A percentile compares a stretch with the other conserved stretches of the same genome.
phyloP scores from a whole-genome alignment of 2,329 filamentous ascomycete species.

The Incumbomyces delicatus region DNA sequence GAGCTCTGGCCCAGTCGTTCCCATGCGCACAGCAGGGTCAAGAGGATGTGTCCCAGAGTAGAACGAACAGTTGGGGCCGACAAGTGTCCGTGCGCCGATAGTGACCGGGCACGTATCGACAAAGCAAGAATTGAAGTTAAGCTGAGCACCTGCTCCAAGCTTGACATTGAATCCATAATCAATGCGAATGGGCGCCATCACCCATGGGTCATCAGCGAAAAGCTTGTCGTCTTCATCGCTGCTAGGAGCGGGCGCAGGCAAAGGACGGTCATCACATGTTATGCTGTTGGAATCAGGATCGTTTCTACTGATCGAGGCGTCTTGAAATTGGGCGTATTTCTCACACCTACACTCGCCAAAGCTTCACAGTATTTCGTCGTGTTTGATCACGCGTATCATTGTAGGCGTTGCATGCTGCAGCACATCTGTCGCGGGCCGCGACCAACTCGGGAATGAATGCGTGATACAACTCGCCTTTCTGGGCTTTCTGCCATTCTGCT shows the following conservation, averaged over 20 bases:
- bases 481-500: constrained; percentile 41
- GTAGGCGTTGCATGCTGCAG: constrained; percentile 51
- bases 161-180: constrained; percentile 72
- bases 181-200: constrained; percentile 58
- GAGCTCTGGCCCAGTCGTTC: constrained; percentile 62
- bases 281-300: constrained; percentile 40
- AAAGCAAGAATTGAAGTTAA: constrained; percentile 67
- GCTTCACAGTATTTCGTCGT: constrained; percentile 52
- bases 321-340: neutral
- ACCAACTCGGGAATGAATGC: constrained; percentile 61
- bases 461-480: constrained; percentile 60
- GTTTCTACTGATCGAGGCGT: constrained; percentile 1
- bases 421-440: constrained; percentile 54
- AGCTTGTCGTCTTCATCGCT: constrained; percentile 55
- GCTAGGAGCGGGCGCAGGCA: constrained; percentile 51
- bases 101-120: constrained; percentile 67
- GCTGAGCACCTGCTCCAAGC: constrained; percentile 60
- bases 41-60: constrained; percentile 68
- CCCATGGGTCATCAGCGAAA: constrained; percentile 56
- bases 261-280: constrained; percentile 40
- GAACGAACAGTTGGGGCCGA: constrained; percentile 69
- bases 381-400: constrained; percentile 53
- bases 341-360: constrained; percentile 61
- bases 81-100: constrained; percentile 65
- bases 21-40: constrained; percentile 64